Percentiles rank a stretch among this genome's conserved stretches.
These are phyloP conservation scores for Mortierella polycephala DNA, from an alignment of 371 early-diverging fungal species.

Conservation along the genomic window DNA sequence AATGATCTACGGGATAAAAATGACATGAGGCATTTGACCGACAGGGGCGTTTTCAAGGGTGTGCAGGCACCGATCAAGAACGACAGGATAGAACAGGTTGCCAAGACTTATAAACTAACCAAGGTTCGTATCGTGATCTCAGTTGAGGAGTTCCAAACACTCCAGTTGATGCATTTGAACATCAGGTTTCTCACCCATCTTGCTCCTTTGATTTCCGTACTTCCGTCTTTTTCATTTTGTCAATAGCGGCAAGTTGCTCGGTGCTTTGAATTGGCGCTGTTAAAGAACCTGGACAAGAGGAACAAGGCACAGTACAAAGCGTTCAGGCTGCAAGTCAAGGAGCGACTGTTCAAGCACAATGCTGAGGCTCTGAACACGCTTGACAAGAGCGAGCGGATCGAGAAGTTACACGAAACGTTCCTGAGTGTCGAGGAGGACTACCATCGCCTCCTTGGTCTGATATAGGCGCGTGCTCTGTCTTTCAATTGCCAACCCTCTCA, in stretches of 20 bases:
- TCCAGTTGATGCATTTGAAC: neutral
- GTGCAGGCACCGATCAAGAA: conserved; percentile 67
- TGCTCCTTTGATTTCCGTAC: neutral
- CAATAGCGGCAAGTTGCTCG: conserved; percentile 79
- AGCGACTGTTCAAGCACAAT: conserved; percentile 82
- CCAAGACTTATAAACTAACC: conserved; percentile 67
- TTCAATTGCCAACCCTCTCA: too few relatives aligned
- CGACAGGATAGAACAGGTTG: conserved; percentile 58
- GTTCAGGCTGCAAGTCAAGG: conserved; percentile 86
- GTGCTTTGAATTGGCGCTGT: conserved; percentile 80
- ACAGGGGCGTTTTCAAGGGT: conserved; percentile 68
- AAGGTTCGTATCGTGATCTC: conserved; percentile 52
- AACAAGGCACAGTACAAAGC: conserved; percentile 62
- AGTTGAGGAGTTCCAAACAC: conserved; percentile 28
- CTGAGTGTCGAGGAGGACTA: conserved; percentile 82
- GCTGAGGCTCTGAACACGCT: conserved; percentile 59
- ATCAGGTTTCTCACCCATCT: neutral
- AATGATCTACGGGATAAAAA: conserved; percentile 86
- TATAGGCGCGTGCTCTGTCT: too few relatives aligned
- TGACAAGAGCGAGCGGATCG: conserved; percentile 71
- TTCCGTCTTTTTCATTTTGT: neutral
- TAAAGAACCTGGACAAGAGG: conserved; percentile 66
- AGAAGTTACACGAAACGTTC: conserved; percentile 82
- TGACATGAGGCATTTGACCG: conserved; percentile 76
- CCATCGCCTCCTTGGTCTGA: conserved; percentile 69